Base-by-base conservation (phyloP, 352 stramenopile species). In the Phytopythium sindhum region DNA sequence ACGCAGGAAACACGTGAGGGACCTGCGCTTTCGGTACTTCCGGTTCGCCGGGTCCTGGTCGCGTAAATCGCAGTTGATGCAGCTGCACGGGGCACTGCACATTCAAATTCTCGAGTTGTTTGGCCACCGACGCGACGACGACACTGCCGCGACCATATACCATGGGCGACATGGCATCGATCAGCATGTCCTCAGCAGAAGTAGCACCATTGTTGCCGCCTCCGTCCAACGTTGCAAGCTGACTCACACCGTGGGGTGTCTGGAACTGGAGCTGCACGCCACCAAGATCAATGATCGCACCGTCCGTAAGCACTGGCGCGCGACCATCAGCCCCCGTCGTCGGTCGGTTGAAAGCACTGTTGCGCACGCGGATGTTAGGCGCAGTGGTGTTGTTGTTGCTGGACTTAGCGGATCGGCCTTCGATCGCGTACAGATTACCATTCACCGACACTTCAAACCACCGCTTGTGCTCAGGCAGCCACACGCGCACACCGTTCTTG, bases 391-490 rank as follows among this genome's bases (percentile, higher is more conserved):
- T 33, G 45, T 63, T 37, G 60, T 47, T 31, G 61, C 44, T 53
- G n/a, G 57, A 12, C 42, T 59, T 57, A 42, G 75, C 66, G 19
- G 68, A 63, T 4, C 72, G 74, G 8, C 77, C 76, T 31, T 86
- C 77, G 60, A 93, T 90, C 10, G 67, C 72, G 53, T 90, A 93
- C 57, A 93, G 52, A 55, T 77, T 85, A 8, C 85, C 85, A 63
- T 91, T 91, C 61, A 93, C 82, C 3, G 82, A 91, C 45, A 93
- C 85, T 63, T 93, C 85, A 44, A 87, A 90, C 85, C 85, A 93
- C 31, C 85, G 65, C 51, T 87, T 81, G 42, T 78, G 73, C 47
- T 90, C 79, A 0, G 85, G 82, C n/a, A 91, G 68, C 81, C 81
- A 93, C 35, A 93, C 70, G 1, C 85, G 78, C 58, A 93, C 82